Conservation (phyloP, 345 rosid species). For the Eutrema heterophyllum region DNA sequence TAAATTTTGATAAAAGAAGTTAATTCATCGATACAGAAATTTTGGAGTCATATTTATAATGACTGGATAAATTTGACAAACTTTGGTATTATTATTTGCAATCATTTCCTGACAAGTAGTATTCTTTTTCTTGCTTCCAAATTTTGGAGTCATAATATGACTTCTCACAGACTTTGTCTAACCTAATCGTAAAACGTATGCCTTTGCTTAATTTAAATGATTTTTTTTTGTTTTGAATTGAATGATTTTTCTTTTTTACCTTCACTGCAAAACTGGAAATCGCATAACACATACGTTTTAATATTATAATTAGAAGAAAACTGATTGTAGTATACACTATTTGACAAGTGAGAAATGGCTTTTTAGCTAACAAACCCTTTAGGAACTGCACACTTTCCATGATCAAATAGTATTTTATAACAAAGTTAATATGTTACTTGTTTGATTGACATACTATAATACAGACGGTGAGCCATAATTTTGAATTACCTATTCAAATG, state of each 20-base stretch:
- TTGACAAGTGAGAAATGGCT: slow-evolving; percentile 7
- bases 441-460: slow-evolving; percentile 21
- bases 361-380: slow-evolving; percentile 12
- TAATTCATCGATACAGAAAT: not conserved
- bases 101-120: not conserved
- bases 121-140: not conserved
- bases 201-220: not conserved
- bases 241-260: not conserved
- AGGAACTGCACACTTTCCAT: slow-evolving; percentile 24
- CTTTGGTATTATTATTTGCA: not conserved
- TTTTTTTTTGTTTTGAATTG: too few species aligned
- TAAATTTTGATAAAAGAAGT: not conserved
- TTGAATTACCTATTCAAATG: slow-evolving; percentile 1
- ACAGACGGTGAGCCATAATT: slow-evolving; percentile 9
- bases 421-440: slow-evolving; percentile 24
- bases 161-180: not conserved
- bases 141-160: not conserved
- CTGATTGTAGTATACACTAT: not conserved
- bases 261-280: not conserved
- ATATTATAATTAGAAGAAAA: not conserved
- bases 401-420: slow-evolving; percentile 10
- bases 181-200: not conserved
- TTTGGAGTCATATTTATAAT: not conserved
- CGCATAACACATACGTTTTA: not conserved
- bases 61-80: not conserved